Conservation (phyloP, 208 protist species). For the Histomonas meleagridis region DNA sequence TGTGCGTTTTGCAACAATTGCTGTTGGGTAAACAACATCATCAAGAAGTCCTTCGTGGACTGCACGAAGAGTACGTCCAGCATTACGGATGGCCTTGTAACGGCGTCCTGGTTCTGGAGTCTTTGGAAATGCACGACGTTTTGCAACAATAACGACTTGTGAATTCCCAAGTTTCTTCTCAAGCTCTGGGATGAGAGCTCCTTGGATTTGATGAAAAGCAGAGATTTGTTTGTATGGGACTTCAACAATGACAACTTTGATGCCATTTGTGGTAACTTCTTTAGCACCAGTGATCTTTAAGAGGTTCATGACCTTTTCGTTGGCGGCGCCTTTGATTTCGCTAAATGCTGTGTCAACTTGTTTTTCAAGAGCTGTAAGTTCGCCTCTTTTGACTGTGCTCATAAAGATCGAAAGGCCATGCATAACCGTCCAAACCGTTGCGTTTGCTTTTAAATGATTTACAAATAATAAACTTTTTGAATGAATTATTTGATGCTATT, state of each 20-base stretch:
- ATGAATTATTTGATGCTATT: no score
- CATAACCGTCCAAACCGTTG: no score
- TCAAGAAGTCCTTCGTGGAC: constrained; percentile 92
- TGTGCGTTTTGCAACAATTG: constrained; percentile 88
- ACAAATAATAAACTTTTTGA: no score
- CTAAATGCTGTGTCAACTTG: not conserved
- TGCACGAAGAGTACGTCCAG: constrained; percentile 77
- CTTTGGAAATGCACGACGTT: constrained; percentile 20
- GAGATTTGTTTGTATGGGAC: constrained; percentile 11
- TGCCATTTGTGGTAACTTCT: not conserved
- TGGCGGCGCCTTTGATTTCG: not conserved
- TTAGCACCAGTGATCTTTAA: not conserved
- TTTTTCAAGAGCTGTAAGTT: not conserved
- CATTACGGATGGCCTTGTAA: constrained; percentile 43
- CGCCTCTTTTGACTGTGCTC: not conserved
- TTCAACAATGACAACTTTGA: not conserved
- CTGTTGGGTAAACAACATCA: constrained; percentile 85
- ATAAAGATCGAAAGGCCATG: not conserved
- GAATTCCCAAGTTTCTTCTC: not conserved
- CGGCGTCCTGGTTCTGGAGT: not conserved
- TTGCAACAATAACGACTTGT: not conserved
- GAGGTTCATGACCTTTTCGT: not conserved
- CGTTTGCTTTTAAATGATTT: no score
- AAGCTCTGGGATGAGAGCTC: not conserved
- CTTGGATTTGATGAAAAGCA: not conserved